Evolutionary conservation across 805 yeast genomes (phyloP), one percentile per base, ranked within the genome.

Genomic region (Starmera amethionina): DNA sequence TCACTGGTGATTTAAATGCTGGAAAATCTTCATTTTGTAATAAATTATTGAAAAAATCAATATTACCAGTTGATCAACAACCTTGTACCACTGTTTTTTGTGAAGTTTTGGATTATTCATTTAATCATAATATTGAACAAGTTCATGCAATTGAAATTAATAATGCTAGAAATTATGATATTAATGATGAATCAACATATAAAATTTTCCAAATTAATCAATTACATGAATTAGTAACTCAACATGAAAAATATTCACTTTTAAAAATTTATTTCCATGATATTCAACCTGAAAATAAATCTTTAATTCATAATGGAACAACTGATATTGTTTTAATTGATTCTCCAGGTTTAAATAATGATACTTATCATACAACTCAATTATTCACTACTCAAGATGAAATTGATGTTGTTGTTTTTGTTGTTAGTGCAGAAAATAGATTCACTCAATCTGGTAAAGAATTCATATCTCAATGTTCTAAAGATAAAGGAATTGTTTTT

Each of bases 21-120:
- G 99, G 99, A 4, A 93, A 93, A 55, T 87, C 97, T 1, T 84
- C 96, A 2, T 87, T 93, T 52, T 93, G 98, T 61, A 93, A 93
- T 56, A 90, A 96, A 1, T 65, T 93, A 33, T 63, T 93, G 43
- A 70, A 89, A 48, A 72, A 93, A 39, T 74, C 77, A 38, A 62
- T 93, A 3, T 63, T 93, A 37, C 98, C 99, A 0, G 95, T 84
- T 54, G 99, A 93, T 60, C 98, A 93, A 55, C 95, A 93, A 56
- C 99, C 99, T 3, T 88, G 97, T 53, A 93, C 99, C 0, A 80
- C 85, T 45, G 96, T 93, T 0, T 94, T 94, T 54, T 89, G 96
- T 58, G 98, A 94, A 61, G 90, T 94, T 8, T 67, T 85, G 27
- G 96, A 93, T 58, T 86, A 88, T 10, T 65, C 77, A 16, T 84